phyloP scores from a whole-genome alignment of 495 filamentous ascomycete genomes.

The Penicilliopsis zonata region DNA sequence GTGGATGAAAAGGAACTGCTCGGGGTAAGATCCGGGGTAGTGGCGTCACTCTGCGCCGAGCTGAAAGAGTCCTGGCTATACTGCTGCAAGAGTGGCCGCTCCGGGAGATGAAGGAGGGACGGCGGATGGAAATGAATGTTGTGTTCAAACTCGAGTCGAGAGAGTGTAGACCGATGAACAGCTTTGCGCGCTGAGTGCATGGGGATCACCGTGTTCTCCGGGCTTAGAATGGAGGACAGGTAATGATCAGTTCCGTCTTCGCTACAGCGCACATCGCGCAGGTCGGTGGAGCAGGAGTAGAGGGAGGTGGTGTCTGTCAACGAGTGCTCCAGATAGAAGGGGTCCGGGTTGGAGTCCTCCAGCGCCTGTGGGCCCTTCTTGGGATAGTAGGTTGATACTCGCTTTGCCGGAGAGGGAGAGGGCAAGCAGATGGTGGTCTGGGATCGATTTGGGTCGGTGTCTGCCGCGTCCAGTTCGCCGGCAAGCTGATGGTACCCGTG shows the following conservation, averaged over 20 bases:
- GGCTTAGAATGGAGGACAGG: slow-evolving; percentile 18
- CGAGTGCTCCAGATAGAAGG: slow-evolving; percentile 34
- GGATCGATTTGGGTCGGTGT: slow-evolving; percentile 22
- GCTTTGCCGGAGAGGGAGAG: slow-evolving; percentile 19
- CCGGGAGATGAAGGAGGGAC: slow-evolving; percentile 16
- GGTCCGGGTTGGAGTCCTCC: slow-evolving; percentile 31
- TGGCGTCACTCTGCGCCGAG: slow-evolving; percentile 21
- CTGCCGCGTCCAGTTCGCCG: slow-evolving; percentile 23
- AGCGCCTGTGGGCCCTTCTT: slow-evolving; percentile 14
- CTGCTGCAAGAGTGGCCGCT: slow-evolving; percentile 12
- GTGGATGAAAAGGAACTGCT: slow-evolving; percentile 36
- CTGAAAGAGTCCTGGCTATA: slow-evolving; percentile 27
- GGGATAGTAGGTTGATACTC: slow-evolving; percentile 25
- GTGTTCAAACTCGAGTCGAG: slow-evolving; percentile 26
- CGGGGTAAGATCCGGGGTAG: slow-evolving; percentile 29
- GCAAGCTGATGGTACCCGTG: slow-evolving; percentile 21
- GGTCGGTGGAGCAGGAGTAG: slow-evolving; percentile 13
- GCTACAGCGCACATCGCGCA: slow-evolving; percentile 25
- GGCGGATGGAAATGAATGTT: slow-evolving; percentile 11
- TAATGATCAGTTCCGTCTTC: slow-evolving; percentile 25
- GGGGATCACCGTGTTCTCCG: slow-evolving; percentile 7
- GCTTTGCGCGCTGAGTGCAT: slow-evolving; percentile 5
- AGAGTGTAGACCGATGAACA: slow-evolving; percentile 23
- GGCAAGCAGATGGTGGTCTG: slow-evolving; percentile 23
- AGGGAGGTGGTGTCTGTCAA: slow-evolving; percentile 18